Evolutionary conservation across 2,329 filamentous ascomycete genomes (phyloP).

Genomic region (Sodiomyces alkalinus): DNA sequence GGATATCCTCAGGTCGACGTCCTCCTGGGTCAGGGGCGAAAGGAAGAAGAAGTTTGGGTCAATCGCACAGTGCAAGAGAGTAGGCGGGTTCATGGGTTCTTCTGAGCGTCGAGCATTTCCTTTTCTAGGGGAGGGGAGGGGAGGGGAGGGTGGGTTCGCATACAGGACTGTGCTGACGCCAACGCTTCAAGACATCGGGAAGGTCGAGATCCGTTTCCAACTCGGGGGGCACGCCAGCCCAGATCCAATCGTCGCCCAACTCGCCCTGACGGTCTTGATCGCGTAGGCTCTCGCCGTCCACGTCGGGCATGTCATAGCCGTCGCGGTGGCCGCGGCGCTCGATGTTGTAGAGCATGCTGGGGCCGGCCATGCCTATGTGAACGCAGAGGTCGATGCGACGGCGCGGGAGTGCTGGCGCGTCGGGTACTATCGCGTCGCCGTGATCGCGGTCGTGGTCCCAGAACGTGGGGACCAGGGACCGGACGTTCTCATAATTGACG

Average conservation of each 20-base stretch:
- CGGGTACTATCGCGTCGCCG: background rate
- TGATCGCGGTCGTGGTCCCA: constrained; percentile 24
- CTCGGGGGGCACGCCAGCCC: constrained; percentile 37
- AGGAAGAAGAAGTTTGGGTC: no score
- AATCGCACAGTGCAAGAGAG: no score
- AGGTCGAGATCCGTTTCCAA: constrained; percentile 42
- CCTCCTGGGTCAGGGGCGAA: no score
- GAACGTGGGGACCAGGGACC: constrained; percentile 46
- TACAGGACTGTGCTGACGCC: constrained; percentile 37
- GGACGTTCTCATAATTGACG: constrained; percentile 56
- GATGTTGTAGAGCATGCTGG: constrained; percentile 48
- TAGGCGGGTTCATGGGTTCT: background rate
- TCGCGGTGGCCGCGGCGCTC: constrained; percentile 58
- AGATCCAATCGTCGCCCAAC: constrained; percentile 31
- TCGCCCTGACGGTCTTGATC: constrained; percentile 23
- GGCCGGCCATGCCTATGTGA: constrained; percentile 68
- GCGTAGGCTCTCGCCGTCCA: constrained; percentile 46
- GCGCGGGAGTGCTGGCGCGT: constrained; percentile 14
- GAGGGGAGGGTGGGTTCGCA: constrained; percentile 10
- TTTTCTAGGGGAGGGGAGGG: background rate
- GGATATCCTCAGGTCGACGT: constrained; percentile 40
- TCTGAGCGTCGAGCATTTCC: background rate
- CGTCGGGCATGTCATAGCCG: constrained; percentile 55
- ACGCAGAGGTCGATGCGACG: constrained; percentile 47
- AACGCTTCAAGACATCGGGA: constrained; percentile 38